Percentiles rank a stretch among this genome's conserved stretches.
These are phyloP conservation scores for Clonostachys byssicola DNA, from an alignment of 2,329 filamentous ascomycete species.

Conservation along the genomic window DNA sequence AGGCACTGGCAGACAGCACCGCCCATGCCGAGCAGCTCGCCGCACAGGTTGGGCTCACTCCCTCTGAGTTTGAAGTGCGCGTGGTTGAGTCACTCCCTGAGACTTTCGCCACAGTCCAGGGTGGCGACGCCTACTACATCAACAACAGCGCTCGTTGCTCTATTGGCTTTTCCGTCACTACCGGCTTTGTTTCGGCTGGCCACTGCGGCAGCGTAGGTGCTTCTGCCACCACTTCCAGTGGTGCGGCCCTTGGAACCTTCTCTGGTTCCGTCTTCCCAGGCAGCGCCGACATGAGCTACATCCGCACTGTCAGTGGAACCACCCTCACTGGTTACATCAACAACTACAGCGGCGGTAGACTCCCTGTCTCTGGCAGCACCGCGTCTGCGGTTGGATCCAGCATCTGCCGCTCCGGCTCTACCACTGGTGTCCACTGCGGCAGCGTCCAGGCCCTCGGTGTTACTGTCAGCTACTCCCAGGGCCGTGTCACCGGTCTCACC, in stretches of 20 bases:
- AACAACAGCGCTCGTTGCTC: slow-evolving; percentile 24
- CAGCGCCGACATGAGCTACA: slow-evolving; percentile 29
- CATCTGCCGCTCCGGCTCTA: slow-evolving; percentile 35
- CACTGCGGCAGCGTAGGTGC: slow-evolving; percentile 27
- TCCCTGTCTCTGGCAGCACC: slow-evolving; percentile 30
- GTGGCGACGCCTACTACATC: slow-evolving; percentile 32
- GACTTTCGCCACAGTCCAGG: slow-evolving; percentile 25
- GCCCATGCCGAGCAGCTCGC: slow-evolving; percentile 26
- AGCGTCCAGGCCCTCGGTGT: slow-evolving; percentile 24
- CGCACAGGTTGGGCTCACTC: slow-evolving; percentile 25
- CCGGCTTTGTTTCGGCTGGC: slow-evolving; percentile 31
- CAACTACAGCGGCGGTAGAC: slow-evolving; percentile 23
- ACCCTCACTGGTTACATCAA: slow-evolving; percentile 23
- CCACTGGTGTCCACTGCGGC: slow-evolving; percentile 31
- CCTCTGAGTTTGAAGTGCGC: slow-evolving; percentile 27
- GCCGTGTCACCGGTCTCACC: slow-evolving; percentile 31
- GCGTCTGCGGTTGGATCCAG: slow-evolving; percentile 23
- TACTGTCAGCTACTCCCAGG: slow-evolving; percentile 29
- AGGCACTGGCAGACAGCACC: slow-evolving; percentile 26
- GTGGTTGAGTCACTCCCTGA: slow-evolving; percentile 23
- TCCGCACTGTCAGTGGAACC: slow-evolving; percentile 25
- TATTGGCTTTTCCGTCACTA: slow-evolving; percentile 31
- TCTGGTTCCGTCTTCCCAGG: slow-evolving; percentile 30
- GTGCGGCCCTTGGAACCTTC: slow-evolving; percentile 25
- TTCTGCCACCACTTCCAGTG: slow-evolving; percentile 21